Percentiles rank a stretch among this genome's conserved stretches.
phyloP scores from a whole-genome alignment of 306 rosid species.

The Quercus variabilis region DNA sequence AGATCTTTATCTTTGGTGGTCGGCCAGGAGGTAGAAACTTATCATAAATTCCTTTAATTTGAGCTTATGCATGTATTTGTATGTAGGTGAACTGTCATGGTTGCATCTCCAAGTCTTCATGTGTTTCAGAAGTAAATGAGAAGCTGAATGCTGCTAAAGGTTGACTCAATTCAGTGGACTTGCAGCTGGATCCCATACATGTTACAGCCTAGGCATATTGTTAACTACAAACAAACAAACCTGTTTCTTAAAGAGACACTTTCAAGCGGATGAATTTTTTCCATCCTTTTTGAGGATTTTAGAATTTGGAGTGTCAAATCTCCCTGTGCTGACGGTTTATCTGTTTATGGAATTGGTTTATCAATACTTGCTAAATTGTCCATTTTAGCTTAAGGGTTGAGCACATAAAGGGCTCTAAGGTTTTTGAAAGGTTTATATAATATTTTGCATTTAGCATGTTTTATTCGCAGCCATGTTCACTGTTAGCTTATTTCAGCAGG shows the following conservation, averaged over 20 bases:
- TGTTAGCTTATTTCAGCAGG: not conserved
- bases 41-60: not conserved
- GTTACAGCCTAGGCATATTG: too few relatives aligned
- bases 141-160: not conserved
- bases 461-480: not conserved
- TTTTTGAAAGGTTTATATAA: not conserved
- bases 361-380: not conserved
- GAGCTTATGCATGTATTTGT: not conserved
- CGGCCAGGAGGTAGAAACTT: not conserved
- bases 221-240: not conserved
- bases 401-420: not conserved
- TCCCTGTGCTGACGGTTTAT: too few relatives aligned
- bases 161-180: not conserved
- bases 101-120: not conserved
- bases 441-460: not conserved
- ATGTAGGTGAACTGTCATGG: not conserved
- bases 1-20: not conserved
- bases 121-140: not conserved
- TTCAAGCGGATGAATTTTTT: not conserved
- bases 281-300: not conserved
- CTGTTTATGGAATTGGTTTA: not conserved
- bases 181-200: not conserved
- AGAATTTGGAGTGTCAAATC: not conserved
- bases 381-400: not conserved
- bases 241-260: not conserved